Conservation (phyloP, 305 asterid species). For the Fraxinus nigra region DNA sequence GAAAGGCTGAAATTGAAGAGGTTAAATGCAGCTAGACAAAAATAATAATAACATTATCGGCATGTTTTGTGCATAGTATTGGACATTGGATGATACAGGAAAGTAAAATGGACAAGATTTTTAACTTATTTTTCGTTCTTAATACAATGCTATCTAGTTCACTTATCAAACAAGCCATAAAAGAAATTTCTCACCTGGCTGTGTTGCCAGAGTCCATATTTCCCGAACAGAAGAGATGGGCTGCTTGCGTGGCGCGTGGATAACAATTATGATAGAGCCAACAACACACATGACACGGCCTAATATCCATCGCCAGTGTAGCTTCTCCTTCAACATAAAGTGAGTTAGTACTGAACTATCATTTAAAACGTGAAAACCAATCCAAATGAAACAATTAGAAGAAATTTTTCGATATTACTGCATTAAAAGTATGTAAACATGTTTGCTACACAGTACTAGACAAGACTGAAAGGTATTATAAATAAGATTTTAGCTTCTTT, state of each 20-base stretch:
- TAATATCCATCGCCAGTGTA: constrained; percentile 65
- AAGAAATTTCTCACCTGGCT: constrained; percentile 42
- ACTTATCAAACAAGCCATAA: background rate
- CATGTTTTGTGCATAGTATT: no score
- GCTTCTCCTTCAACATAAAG: constrained; percentile 71
- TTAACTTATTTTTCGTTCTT: background rate
- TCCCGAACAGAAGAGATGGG: constrained; percentile 71
- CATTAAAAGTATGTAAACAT: background rate
- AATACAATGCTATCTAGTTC: background rate
- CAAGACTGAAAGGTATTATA: background rate
- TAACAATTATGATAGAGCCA: constrained; percentile 71
- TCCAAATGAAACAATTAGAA: constrained; percentile 1
- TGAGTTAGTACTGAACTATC: constrained; percentile 73
- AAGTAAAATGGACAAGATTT: background rate
- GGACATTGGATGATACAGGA: no score
- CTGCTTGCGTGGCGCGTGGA: constrained; percentile 76
- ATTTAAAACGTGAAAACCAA: constrained; percentile 16
- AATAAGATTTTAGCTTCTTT: background rate
- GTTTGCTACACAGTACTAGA: background rate
- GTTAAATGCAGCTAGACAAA: constrained; percentile 14
- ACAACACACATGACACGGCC: constrained; percentile 78
- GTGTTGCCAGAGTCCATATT: constrained; percentile 77
- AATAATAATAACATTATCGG: no score
- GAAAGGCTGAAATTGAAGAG: constrained; percentile 58
- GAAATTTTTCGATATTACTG: background rate